Evolutionary conservation across 225 moss, liverwort and hornwort species (phyloP).

Genomic region (Thuidium tamariscinum): DNA sequence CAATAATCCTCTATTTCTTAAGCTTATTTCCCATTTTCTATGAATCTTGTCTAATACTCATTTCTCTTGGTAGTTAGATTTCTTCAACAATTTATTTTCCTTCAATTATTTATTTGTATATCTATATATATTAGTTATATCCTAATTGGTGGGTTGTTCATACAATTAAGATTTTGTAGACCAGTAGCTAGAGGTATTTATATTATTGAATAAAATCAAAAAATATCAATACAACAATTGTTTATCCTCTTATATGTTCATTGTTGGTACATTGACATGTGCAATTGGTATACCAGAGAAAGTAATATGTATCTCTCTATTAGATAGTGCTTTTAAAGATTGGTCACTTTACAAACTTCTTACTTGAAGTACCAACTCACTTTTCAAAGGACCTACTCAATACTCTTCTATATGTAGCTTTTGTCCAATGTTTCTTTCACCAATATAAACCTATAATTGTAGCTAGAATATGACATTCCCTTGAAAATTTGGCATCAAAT

Average conservation of each 20-base stretch:
- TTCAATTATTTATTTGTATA: too few species aligned
- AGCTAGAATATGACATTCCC: accelerated
- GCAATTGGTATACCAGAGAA: background rate
- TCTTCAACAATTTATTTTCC: too few species aligned
- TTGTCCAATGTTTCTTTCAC: background rate
- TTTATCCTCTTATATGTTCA: background rate
- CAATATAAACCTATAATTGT: background rate
- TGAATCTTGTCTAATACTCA: too few species aligned
- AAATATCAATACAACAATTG: too few species aligned
- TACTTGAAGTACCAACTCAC: background rate
- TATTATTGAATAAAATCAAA: too few species aligned
- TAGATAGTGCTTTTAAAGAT: background rate
- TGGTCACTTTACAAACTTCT: background rate
- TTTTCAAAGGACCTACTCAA: background rate
- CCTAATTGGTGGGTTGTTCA: too few species aligned
- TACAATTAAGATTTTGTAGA: too few species aligned
- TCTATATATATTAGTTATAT: too few species aligned
- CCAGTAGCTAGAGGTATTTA: too few species aligned
- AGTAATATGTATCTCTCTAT: background rate
- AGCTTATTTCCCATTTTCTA: too few species aligned
- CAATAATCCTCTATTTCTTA: too few species aligned
- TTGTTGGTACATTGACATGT: background rate
- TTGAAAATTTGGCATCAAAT: background rate
- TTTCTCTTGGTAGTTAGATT: too few species aligned
- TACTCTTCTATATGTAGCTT: background rate